A percentile compares a stretch with the other conserved stretches of the same genome.
phyloP scores from a whole-genome alignment of 2,329 filamentous ascomycete species.

The Periconia sp. region DNA sequence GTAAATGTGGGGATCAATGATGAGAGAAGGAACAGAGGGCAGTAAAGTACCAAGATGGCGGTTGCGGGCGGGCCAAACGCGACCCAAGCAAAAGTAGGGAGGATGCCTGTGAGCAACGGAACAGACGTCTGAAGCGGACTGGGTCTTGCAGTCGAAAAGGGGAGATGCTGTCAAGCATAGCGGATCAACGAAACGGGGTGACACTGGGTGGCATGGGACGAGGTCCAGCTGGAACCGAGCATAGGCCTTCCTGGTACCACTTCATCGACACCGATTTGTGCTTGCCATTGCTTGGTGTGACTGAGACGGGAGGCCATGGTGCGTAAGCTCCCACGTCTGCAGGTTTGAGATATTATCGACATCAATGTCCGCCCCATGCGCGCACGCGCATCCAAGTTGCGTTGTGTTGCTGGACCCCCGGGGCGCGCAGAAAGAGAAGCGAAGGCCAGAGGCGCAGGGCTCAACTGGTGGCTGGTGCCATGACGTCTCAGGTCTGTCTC shows the following conservation, averaged over 20 bases:
- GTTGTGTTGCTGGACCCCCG: conserved; percentile 12
- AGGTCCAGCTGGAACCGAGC: conserved; percentile 32
- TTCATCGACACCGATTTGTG: conserved; percentile 21
- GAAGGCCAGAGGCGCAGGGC: conserved; percentile 8
- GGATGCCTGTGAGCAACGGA: conserved; percentile 20
- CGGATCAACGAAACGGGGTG: conserved; percentile 17
- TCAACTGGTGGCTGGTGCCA: conserved; percentile 13
- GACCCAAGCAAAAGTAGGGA: conserved; percentile 31
- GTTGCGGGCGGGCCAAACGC: conserved; percentile 25
- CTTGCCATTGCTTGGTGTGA: conserved; percentile 32
- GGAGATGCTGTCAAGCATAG: conserved; percentile 27
- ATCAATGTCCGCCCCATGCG: conserved; percentile 25
- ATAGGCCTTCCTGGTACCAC: conserved; percentile 24
- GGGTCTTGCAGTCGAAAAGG: conserved; percentile 15
- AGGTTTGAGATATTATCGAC: conserved; percentile 34
- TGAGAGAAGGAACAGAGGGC: conserved; percentile 20
- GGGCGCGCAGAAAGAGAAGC: conserved; percentile 3
- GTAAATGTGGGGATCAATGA: conserved; percentile 25
- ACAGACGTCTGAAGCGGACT: conserved; percentile 22
- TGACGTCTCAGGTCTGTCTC: not conserved
- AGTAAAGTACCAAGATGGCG: conserved; percentile 22
- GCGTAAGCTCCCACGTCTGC: conserved; percentile 26
- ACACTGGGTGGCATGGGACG: conserved; percentile 31
- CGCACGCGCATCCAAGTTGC: conserved; percentile 23
- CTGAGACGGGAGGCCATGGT: conserved; percentile 29